Base-by-base conservation (phyloP, 2,329 filamentous ascomycete species). In the Chaetothyriales sp. region DNA sequence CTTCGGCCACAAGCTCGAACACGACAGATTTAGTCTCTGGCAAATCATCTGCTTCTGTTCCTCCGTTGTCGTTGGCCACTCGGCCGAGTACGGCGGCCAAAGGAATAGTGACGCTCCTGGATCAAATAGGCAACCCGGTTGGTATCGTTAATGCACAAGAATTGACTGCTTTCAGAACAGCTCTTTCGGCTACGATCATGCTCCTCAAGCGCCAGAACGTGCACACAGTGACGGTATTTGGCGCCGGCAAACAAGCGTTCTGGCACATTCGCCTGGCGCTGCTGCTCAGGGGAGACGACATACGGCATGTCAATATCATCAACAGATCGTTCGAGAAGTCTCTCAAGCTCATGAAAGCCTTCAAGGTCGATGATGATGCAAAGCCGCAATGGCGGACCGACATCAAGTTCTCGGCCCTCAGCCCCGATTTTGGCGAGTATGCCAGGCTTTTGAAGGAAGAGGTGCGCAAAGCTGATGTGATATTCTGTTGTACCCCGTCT, bases 261-360 rank as follows among this genome's bases (percentile, higher is more conserved):
- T 96, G 89, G 89, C 90, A 95, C 64, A 79, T 94, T 44, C 82
- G 88, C 0, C 76, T 96, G 3, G 83, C 89, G 0, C 74, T 96
- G 56, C 74, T 92, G 47, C 61, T 73, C 26, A 83, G 77, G 1
- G 73, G 74, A 0, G 62, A 70, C 45, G 85, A 86, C 18, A 82
- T 95, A 59, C 81, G 82, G 60, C 79, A 83, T 52, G 77, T 95
- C 46, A 83, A 90, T 67, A 82, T 95, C 61, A 81, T 95, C 63
- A 93, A 89, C 62, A 81, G 85, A 32, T 69, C 67, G 2, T 73
- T 73, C 49, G 66, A 70, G 10, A 67, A 68, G 2, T 67, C 69
- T 1, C 66, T 68, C 25, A 53, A 62, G 18, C 67, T 80, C 46
- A 65, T 81, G 46, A 68, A 70, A 48, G 67, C 71, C n/a, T 72